phyloP scores from a whole-genome alignment of 805 yeast species.

The Isabelozyma gotoi region DNA sequence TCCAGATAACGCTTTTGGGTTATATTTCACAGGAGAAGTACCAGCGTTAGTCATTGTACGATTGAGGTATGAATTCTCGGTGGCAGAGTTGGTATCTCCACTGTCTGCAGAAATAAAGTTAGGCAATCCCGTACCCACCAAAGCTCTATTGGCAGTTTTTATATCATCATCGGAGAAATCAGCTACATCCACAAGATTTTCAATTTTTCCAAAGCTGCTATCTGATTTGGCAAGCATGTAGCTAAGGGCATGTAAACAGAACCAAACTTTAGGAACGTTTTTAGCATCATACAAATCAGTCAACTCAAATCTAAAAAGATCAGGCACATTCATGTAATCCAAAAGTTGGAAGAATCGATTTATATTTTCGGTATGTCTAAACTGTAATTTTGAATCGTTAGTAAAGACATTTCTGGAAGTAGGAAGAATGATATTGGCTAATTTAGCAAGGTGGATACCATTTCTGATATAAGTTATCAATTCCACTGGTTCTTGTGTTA shows the following conservation, averaged over 20 bases:
- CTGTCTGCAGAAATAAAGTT: slow-evolving; percentile 57
- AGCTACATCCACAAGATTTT: slow-evolving; percentile 59
- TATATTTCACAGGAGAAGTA: neutral
- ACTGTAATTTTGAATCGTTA: slow-evolving; percentile 61
- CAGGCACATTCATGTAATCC: slow-evolving; percentile 74
- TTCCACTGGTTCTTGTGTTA: slow-evolving; percentile 55
- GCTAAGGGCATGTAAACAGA: slow-evolving; percentile 86
- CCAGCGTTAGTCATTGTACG: slow-evolving; percentile 4
- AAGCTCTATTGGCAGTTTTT: slow-evolving; percentile 64
- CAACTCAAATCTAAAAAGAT: slow-evolving; percentile 83
- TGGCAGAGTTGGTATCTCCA: slow-evolving; percentile 11
- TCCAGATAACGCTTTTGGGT: neutral
- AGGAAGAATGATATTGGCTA: slow-evolving; percentile 73
- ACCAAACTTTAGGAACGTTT: slow-evolving; percentile 89
- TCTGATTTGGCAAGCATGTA: slow-evolving; percentile 63
- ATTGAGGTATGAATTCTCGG: slow-evolving; percentile 21
- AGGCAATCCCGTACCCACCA: slow-evolving; percentile 69
- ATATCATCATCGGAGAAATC: slow-evolving; percentile 71
- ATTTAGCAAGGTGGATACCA: slow-evolving; percentile 82
- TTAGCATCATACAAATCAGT: slow-evolving; percentile 92
- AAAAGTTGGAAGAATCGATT: slow-evolving; percentile 75
- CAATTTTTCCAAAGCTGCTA: slow-evolving; percentile 56
- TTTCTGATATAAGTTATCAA: slow-evolving; percentile 69
- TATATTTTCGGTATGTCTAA: slow-evolving; percentile 90
- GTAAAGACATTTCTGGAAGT: slow-evolving; percentile 55